Percentiles rank a stretch among this genome's conserved stretches.
Conservation (phyloP, 1,284 basidiomycete genomes). For the Tilletia indica region DNA sequence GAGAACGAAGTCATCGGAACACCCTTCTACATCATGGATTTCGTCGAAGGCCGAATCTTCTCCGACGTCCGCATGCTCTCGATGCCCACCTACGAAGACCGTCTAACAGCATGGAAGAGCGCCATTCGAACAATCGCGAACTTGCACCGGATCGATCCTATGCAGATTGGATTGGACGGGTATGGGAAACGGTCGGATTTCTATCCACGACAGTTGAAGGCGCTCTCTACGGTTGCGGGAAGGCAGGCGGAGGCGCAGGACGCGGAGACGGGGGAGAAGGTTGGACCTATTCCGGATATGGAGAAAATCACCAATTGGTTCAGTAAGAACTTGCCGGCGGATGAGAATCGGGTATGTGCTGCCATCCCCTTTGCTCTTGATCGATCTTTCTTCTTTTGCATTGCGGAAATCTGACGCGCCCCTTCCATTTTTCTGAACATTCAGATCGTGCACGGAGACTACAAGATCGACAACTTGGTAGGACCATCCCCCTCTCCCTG, state of each 20-base stretch:
- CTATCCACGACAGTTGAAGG: conserved; percentile 88
- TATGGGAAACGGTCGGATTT: conserved; percentile 79
- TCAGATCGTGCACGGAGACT: conserved; percentile 85
- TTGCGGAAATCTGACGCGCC: neutral
- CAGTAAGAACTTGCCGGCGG: conserved; percentile 68
- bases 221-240: conserved; percentile 70
- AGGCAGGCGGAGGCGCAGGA: conserved; percentile 71
- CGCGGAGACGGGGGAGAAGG: conserved; percentile 64
- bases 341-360: conserved; percentile 56
- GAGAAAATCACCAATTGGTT: conserved; percentile 77
- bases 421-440: neutral
- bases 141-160: conserved; percentile 71
- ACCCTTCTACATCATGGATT: conserved; percentile 94
- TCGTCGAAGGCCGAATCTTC: conserved; percentile 81
- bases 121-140: conserved; percentile 66
- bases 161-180: conserved; percentile 68
- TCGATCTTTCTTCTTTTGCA: too few species aligned
- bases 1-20: conserved; percentile 77
- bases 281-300: conserved; percentile 66
- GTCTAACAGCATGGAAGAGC: conserved; percentile 62
- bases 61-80: conserved; percentile 71
- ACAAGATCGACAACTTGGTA: conserved; percentile 85
- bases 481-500: neutral
- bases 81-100: conserved; percentile 60
- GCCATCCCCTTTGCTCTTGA: neutral